Conservation (phyloP, 306 rosid genomes). For the Prunus kanzakura region DNA sequence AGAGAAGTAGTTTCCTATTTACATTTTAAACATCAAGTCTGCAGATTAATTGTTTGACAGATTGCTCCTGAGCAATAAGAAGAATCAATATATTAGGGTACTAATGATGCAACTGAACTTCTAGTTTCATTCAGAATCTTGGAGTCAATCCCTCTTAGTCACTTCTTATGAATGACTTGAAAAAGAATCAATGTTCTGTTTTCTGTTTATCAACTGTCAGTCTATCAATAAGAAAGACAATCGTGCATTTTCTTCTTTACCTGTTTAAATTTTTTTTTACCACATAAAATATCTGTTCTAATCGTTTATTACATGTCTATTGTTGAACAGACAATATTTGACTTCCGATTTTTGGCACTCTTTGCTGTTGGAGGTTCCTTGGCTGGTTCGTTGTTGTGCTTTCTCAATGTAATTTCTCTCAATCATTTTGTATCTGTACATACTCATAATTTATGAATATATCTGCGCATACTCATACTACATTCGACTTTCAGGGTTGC, state of each 20-base stretch:
- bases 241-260: background rate
- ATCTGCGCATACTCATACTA: slow-evolving; percentile 16
- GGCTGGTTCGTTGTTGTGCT: slow-evolving; percentile 96
- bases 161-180: background rate
- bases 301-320: slow-evolving; percentile 9
- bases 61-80: background rate
- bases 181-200: background rate
- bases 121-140: background rate
- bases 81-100: background rate
- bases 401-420: slow-evolving; percentile 70
- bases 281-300: background rate
- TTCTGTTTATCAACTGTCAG: background rate
- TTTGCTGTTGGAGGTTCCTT: slow-evolving; percentile 89
- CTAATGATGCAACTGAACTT: background rate
- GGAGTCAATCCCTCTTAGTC: background rate
- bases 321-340: slow-evolving; percentile 72
- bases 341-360: slow-evolving; percentile 96
- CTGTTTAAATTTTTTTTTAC: background rate
- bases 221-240: background rate
- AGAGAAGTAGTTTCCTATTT: background rate
- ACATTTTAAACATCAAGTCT: background rate
- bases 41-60: background rate
- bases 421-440: background rate
- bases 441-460: background rate
- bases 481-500: slow-evolving; percentile 63